Conservation (phyloP, 1,284 basidiomycete species). For the Ganoderma sp. region DNA sequence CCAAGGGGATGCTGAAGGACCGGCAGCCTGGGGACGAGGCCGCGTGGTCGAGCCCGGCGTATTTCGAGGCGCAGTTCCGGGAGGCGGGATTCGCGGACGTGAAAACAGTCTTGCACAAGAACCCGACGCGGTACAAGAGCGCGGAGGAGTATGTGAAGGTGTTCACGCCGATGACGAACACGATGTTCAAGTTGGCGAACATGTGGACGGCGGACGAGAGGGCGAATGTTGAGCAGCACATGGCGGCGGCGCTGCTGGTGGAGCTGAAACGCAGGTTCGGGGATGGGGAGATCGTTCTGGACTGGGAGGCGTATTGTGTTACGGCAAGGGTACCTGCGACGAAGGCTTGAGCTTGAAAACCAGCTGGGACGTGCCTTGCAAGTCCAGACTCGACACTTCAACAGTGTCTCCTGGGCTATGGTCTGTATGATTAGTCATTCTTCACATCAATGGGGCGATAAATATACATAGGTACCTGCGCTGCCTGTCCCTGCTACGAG, state of each 20-base stretch:
- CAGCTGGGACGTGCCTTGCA: no score
- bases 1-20: neutral
- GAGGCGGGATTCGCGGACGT: slow-evolving; percentile 13
- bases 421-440: neutral
- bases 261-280: slow-evolving; percentile 9
- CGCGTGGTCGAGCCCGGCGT: slow-evolving; percentile 1
- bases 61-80: slow-evolving; percentile 9
- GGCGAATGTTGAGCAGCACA: slow-evolving; percentile 4
- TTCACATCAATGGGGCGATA: no score
- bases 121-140: slow-evolving; percentile 10
- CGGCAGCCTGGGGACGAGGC: neutral
- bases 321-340: slow-evolving; percentile 6
- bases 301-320: slow-evolving; percentile 14
- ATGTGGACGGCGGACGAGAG: slow-evolving; percentile 4
- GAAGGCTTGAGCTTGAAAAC: neutral
- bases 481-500: neutral
- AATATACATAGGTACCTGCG: neutral
- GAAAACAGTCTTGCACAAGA: neutral
- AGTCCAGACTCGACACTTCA: neutral
- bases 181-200: neutral
- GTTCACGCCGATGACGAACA: slow-evolving; percentile 2
- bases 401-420: neutral
- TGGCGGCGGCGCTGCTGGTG: neutral
- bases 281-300: slow-evolving; percentile 12
- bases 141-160: slow-evolving; percentile 13